Percentiles rank a stretch among this genome's conserved stretches.
Evolutionary conservation across 176 grass and related monocot genomes (phyloP).

Genomic region (Oryza officinalis): DNA sequence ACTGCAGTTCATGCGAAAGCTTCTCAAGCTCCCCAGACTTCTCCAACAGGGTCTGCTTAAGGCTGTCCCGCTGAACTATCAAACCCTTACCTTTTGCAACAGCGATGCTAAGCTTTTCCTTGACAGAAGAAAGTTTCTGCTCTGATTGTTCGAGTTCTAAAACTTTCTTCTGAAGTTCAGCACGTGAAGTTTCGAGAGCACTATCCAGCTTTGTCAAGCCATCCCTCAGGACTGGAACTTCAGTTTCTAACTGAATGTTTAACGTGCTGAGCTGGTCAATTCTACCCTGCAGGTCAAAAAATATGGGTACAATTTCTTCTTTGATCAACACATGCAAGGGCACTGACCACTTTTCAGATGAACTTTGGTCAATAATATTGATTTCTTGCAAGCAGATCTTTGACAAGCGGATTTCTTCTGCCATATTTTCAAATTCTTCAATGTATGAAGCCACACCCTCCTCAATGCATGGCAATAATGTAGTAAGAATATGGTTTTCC

Average conservation of each 20-base stretch:
- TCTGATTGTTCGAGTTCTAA: conserved; percentile 81
- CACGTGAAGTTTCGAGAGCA: conserved; percentile 47
- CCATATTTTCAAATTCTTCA: conserved; percentile 65
- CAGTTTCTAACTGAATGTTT: conserved; percentile 75
- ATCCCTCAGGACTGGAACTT: conserved; percentile 69
- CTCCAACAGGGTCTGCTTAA: conserved; percentile 88
- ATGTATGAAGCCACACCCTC: conserved; percentile 55
- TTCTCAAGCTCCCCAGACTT: conserved; percentile 79
- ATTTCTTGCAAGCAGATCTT: conserved; percentile 75
- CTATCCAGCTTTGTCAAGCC: conserved; percentile 56
- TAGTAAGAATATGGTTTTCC: conserved; percentile 55
- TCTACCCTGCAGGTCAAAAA: conserved; percentile 54
- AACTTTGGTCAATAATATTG: conserved; percentile 58
- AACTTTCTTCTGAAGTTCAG: conserved; percentile 63
- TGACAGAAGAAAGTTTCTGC: conserved; percentile 82
- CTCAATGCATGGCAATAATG: conserved; percentile 71
- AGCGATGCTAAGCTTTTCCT: conserved; percentile 93
- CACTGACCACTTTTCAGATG: conserved; percentile 64
- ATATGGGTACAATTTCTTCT: conserved; percentile 56
- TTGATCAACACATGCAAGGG: conserved; percentile 66
- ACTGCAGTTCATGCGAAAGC: conserved; percentile 63
- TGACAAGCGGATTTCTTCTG: conserved; percentile 61
- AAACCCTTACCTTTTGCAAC: conserved; percentile 96
- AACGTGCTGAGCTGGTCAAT: conserved; percentile 59
- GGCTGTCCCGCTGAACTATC: conserved; percentile 85